Conservation (phyloP, 1,139 yeast species). For the Zygoascus sp. region DNA sequence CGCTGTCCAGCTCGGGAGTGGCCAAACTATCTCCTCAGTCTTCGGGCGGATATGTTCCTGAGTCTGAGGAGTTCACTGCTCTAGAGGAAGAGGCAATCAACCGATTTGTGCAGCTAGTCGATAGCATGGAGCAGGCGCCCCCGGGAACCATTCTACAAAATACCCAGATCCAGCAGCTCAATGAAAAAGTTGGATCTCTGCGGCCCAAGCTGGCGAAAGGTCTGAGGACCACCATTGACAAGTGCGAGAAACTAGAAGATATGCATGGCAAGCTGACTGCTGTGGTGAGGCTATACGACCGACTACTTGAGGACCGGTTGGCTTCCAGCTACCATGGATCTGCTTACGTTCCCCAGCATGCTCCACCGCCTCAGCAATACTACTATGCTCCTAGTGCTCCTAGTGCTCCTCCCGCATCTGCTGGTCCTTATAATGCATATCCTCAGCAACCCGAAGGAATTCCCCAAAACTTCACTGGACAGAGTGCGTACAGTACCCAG, state of each 20-base stretch:
- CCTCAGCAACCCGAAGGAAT: constrained; percentile 1
- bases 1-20: constrained; percentile 1
- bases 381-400: constrained; percentile 5
- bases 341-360: background rate
- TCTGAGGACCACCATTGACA: constrained; percentile 57
- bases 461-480: background rate
- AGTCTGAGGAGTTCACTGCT: constrained; percentile 43
- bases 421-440: background rate
- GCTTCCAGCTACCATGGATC: constrained; percentile 43
- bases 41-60: background rate
- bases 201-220: constrained; percentile 74
- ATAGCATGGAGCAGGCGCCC: constrained; percentile 48
- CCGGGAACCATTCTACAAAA: constrained; percentile 57
- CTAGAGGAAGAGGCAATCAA: constrained; percentile 66
- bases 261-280: constrained; percentile 80
- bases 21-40: background rate
- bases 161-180: constrained; percentile 56
- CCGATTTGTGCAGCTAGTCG: constrained; percentile 64
- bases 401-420: constrained; percentile 10
- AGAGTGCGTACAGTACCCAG: background rate
- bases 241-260: constrained; percentile 67
- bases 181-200: constrained; percentile 57
- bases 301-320: constrained; percentile 65
- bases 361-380: constrained; percentile 2
- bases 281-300: constrained; percentile 73